Evolutionary conservation across 306 rosid species (phyloP), one percentile per base, ranked within the genome.

Genomic region (Comarum palustre): DNA sequence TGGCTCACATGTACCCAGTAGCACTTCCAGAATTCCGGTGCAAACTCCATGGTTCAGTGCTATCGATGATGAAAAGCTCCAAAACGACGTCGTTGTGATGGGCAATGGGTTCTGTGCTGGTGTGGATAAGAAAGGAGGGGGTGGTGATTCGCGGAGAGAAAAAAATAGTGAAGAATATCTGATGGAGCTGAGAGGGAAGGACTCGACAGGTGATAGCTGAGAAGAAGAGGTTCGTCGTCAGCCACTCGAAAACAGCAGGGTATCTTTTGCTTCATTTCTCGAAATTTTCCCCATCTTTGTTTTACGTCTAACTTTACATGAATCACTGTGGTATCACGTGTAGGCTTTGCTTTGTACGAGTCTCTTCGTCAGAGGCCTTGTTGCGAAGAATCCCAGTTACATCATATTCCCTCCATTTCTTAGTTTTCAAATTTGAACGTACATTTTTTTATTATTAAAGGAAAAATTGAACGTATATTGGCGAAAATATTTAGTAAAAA

Each of bases 271-370:
- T 6, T 25, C 6, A 5, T 46, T 32, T 60, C 34, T 60, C 68
- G 25, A 66, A 66, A 38, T 1, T 8, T 43, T 8, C 43, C 34
- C 19, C 27, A 6, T 3, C 6, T 62, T 62, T 31, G 2, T 42
- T 67, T 43, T 15, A 20, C 55, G 36, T 38, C 34, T 5, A 19
- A 14, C 55, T 22, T 38, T 13, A 32, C 73, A 36, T 19, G 42
- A 4, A n/a, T 38, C n/a, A 42, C 47, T 75, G 79, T 54, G 38
- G 59, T 54, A 20, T 75, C 73, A 66, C 46, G 64, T 55, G 79
- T 4, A 38, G 31, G 62, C 13, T 38, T 74, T 46, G 39, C 59
- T 63, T 72, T 57, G 10, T 72, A 14, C 16, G 57, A 48, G 38
- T 14, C 64, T 27, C 32, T 55, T 22, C 61, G 32, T 22, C 16